A percentile compares a stretch with the other conserved stretches of the same genome.
Evolutionary conservation across 177 flowering plant genomes (phyloP).

Genomic region (Vitis hybrid): DNA sequence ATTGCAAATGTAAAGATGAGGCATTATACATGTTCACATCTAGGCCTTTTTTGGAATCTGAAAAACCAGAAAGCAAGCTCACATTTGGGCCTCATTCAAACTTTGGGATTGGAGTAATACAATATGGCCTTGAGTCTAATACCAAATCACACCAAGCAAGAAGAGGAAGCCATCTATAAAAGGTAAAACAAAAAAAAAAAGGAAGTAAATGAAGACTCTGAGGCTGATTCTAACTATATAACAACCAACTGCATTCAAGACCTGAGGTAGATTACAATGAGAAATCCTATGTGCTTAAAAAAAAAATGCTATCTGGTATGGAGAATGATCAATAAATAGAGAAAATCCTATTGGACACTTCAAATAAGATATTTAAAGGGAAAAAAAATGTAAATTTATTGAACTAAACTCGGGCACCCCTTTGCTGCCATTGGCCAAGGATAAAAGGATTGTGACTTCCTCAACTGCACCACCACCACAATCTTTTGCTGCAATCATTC

Average conservation of each 20-base stretch:
- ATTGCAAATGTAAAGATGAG: slow-evolving; percentile 8
- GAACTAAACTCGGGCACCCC: slow-evolving; percentile 6
- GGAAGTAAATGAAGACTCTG: background rate
- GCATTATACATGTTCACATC: background rate
- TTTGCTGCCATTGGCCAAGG: slow-evolving; percentile 7
- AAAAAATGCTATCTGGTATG: slow-evolving; percentile 1
- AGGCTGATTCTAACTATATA: slow-evolving; percentile 13
- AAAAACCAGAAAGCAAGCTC: slow-evolving; percentile 12
- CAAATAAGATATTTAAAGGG: background rate
- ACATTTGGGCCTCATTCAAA: slow-evolving; percentile 9
- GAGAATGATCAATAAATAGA: slow-evolving; percentile 5
- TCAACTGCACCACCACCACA: background rate
- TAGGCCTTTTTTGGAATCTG: background rate
- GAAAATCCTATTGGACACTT: slow-evolving; percentile 1
- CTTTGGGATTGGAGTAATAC: slow-evolving; percentile 8
- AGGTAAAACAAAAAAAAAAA: slow-evolving; percentile 1
- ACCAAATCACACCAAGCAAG: slow-evolving; percentile 16
- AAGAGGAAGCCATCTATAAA: slow-evolving; percentile 1
- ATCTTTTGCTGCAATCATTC: background rate
- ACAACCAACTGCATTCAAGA: slow-evolving; percentile 18
- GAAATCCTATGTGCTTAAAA: slow-evolving; percentile 4
- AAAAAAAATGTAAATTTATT: slow-evolving; percentile 9
- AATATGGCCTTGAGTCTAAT: slow-evolving; percentile 15
- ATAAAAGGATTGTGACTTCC: background rate
- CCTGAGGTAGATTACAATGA: slow-evolving; percentile 17